Percentiles rank a stretch among this genome's conserved stretches.
phyloP scores from a whole-genome alignment of 208 protist species.

The Leishmania gerbilli region DNA sequence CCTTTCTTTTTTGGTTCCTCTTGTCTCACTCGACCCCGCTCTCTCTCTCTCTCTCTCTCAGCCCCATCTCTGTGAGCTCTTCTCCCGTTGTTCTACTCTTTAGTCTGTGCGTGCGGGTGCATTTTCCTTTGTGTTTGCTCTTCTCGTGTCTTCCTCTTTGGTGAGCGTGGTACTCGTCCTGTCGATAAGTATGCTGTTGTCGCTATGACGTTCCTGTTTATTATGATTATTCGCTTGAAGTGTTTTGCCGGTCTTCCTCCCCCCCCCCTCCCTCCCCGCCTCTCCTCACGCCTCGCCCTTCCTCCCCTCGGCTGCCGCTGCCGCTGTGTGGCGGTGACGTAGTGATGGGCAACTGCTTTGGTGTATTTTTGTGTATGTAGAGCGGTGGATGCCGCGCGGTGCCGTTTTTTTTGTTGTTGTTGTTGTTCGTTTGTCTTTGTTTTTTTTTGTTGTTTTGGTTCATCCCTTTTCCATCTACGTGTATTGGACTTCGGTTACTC shows the following conservation, averaged over 20 bases:
- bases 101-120: neutral
- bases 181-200: neutral
- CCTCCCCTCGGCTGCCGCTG: neutral
- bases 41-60: neutral
- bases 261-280: neutral
- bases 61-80: neutral
- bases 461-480: neutral
- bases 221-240: neutral
- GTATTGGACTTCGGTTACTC: neutral
- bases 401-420: neutral
- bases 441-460: neutral
- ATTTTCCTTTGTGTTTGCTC: neutral
- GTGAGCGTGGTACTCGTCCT: neutral
- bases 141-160: neutral
- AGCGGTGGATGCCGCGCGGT: neutral
- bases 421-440: too few species aligned
- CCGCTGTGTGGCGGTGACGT: slow-evolving; percentile 2
- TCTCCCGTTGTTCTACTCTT: slow-evolving; percentile 3
- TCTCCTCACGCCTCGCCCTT: neutral
- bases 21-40: neutral
- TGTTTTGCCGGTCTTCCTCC: neutral
- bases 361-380: neutral
- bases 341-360: neutral
- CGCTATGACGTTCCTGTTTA: neutral
- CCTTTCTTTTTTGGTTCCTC: neutral